Evolutionary conservation across 768 basidiomycete species (phyloP).

Genomic region (Hebeloma cylindrosporum): DNA sequence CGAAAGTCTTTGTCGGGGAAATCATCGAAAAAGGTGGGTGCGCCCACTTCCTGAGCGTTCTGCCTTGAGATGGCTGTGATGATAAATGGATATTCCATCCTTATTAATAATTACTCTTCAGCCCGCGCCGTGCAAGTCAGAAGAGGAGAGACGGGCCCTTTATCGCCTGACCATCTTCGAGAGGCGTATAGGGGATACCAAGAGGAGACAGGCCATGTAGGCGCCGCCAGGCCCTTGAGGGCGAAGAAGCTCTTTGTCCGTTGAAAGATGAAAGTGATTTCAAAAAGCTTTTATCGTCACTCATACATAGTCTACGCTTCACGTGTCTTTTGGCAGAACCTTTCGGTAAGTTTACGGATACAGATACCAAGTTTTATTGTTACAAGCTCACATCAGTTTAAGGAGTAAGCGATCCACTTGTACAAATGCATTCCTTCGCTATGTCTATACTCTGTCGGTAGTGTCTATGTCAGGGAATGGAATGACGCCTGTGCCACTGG

Average conservation of each 20-base stretch:
- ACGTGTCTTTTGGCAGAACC: too few relatives aligned
- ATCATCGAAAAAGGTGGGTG: conserved; percentile 81
- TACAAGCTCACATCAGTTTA: too few relatives aligned
- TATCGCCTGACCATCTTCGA: conserved; percentile 86
- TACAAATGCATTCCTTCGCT: too few relatives aligned
- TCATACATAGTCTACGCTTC: too few relatives aligned
- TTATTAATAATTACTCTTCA: conserved; percentile 25
- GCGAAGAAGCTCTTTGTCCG: conserved; percentile 74
- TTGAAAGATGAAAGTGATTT: too few relatives aligned
- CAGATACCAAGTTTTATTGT: too few relatives aligned
- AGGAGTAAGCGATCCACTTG: too few relatives aligned
- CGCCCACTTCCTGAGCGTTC: background rate
- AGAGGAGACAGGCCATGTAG: conserved; percentile 77
- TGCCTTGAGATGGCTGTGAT: conserved; percentile 5
- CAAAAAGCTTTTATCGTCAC: too few relatives aligned
- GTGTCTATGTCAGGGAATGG: too few relatives aligned
- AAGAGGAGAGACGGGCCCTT: conserved; percentile 71
- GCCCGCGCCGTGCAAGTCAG: conserved; percentile 76
- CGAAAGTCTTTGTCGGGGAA: conserved; percentile 92
- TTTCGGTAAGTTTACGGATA: too few relatives aligned
- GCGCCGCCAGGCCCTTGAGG: conserved; percentile 68
- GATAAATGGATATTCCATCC: conserved; percentile 1
- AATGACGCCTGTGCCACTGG: too few relatives aligned
- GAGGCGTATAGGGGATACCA: conserved; percentile 88
- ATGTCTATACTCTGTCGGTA: too few relatives aligned